phyloP scores from a whole-genome alignment of 73 alveolate genomes.

The Paramecium octaurelia region DNA sequence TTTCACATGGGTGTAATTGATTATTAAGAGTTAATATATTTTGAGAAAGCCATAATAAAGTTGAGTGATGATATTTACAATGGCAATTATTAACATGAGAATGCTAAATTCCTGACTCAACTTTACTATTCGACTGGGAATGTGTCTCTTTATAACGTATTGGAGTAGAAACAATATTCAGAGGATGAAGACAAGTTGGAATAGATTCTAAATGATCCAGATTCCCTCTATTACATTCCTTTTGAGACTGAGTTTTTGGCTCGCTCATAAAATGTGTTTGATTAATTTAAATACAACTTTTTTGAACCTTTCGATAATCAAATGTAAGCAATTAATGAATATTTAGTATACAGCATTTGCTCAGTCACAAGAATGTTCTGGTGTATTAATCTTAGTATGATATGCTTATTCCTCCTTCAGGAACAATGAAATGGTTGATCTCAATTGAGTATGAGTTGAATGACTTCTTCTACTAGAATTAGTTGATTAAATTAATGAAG shows the following conservation, averaged over 20 bases:
- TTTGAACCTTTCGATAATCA: background rate
- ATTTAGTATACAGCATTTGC: background rate
- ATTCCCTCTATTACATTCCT: background rate
- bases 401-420: conserved; percentile 21
- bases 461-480: background rate
- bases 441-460: background rate
- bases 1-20: conserved; percentile 28
- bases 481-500: background rate
- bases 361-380: background rate
- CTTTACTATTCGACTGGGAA: background rate
- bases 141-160: background rate
- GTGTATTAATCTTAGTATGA: conserved; percentile 1
- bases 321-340: background rate
- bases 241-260: background rate
- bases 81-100: background rate
- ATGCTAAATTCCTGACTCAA: background rate
- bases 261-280: background rate
- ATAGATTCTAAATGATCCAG: background rate
- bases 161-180: background rate
- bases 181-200: conserved; percentile 22
- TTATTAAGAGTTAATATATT: background rate
- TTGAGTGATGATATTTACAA: background rate
- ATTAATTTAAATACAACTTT: background rate
- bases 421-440: background rate
- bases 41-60: conserved; percentile 2